Percentiles rank a stretch among this genome's conserved stretches.
Conservation (phyloP, 108 stramenopile genomes). For the Mayamaea pseudoterrestris region DNA sequence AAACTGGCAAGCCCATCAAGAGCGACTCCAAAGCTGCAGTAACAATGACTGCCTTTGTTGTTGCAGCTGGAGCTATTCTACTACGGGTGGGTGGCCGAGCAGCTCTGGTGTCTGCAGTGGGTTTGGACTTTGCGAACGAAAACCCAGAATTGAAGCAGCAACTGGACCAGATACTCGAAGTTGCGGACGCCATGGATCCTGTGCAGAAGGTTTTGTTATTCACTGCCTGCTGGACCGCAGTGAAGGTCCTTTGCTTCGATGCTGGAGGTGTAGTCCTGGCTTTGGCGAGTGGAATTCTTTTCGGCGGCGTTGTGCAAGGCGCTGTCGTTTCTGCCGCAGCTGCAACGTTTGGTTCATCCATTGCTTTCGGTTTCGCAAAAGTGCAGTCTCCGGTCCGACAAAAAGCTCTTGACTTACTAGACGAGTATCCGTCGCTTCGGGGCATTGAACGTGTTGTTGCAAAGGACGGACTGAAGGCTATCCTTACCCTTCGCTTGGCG, state of each 20-base stretch:
- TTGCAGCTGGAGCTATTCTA: slow-evolving; percentile 75
- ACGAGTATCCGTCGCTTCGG: slow-evolving; percentile 69
- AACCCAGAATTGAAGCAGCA: slow-evolving; percentile 67
- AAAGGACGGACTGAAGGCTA: slow-evolving; percentile 82
- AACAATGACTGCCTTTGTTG: slow-evolving; percentile 67
- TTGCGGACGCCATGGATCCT: slow-evolving; percentile 43
- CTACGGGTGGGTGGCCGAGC: slow-evolving; percentile 82
- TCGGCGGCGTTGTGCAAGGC: slow-evolving; percentile 86
- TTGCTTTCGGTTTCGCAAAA: slow-evolving; percentile 64
- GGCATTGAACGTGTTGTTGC: slow-evolving; percentile 89
- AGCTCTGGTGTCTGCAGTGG: slow-evolving; percentile 63
- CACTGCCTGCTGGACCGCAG: slow-evolving; percentile 57
- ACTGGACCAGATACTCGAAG: slow-evolving; percentile 49
- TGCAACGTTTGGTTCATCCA: slow-evolving; percentile 75
- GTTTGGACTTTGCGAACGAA: slow-evolving; percentile 75
- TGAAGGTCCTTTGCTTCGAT: slow-evolving; percentile 78
- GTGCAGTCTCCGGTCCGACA: slow-evolving; percentile 58
- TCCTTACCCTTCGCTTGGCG: slow-evolving; percentile 84
- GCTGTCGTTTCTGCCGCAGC: slow-evolving; percentile 61
- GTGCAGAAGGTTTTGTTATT: slow-evolving; percentile 35
- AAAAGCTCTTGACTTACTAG: slow-evolving; percentile 64
- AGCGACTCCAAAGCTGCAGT: slow-evolving; percentile 57
- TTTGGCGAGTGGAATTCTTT: slow-evolving; percentile 72
- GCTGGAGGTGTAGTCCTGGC: slow-evolving; percentile 74
- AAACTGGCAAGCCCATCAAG: slow-evolving; percentile 42